A percentile compares a stretch with the other conserved stretches of the same genome.
Evolutionary conservation across 805 yeast genomes (phyloP).

Genomic region (Clavispora carvajalis): DNA sequence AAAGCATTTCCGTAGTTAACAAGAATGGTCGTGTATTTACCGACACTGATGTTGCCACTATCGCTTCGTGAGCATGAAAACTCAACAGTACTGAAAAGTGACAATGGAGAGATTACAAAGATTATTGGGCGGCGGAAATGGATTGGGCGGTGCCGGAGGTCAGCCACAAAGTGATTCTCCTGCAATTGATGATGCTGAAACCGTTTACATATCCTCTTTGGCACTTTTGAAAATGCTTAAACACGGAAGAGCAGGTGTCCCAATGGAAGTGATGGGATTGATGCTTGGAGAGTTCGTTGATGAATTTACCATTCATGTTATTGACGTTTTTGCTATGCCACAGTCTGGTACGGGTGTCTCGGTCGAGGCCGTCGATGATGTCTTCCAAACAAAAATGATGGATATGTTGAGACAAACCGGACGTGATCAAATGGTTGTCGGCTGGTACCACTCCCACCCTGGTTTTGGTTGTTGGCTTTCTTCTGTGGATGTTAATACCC

Average conservation of each 20-base stretch:
- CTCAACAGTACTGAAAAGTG: not conserved
- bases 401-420: conserved; percentile 99
- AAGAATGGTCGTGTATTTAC: conserved; percentile 1
- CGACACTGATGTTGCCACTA: conserved; percentile 5
- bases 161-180: conserved; percentile 60
- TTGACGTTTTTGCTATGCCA: conserved; percentile 99
- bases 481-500: conserved; percentile 95
- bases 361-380: conserved; percentile 98
- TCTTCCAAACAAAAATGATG: conserved; percentile 98
- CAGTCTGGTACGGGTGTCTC: conserved; percentile 98
- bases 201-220: conserved; percentile 91
- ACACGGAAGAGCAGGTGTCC: conserved; percentile 90
- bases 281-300: conserved; percentile 98
- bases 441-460: conserved; percentile 99
- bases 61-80: conserved; percentile 2
- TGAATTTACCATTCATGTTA: conserved; percentile 93
- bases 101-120: conserved; percentile 48
- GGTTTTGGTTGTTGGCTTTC: conserved; percentile 99
- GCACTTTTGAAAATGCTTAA: conserved; percentile 95
- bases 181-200: conserved; percentile 90
- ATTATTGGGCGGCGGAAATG: conserved; percentile 40
- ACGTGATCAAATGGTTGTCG: conserved; percentile 98
- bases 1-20: not conserved
- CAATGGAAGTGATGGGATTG: conserved; percentile 88
- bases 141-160: conserved; percentile 38